phyloP scores from a whole-genome alignment of 164 flowering plant genomes.

The Chloranthus sessilifolius region DNA sequence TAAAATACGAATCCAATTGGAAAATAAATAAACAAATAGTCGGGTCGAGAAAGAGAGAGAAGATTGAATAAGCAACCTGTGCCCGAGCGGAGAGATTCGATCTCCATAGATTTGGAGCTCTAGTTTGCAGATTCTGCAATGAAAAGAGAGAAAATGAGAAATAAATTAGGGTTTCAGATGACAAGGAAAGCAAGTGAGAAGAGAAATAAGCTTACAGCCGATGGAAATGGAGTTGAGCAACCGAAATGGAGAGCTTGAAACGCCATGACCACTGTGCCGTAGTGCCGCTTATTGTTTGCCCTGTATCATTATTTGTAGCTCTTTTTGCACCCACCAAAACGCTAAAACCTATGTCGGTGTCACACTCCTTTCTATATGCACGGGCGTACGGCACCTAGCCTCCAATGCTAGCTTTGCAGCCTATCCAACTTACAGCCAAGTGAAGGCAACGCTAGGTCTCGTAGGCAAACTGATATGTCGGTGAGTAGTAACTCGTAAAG shows the following conservation, averaged over 20 bases:
- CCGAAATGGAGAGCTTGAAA: constrained; percentile 4
- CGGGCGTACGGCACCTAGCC: too few relatives aligned
- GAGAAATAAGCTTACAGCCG: constrained; percentile 11
- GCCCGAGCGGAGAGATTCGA: constrained; percentile 16
- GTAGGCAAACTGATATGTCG: too few relatives aligned
- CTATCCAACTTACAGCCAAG: too few relatives aligned
- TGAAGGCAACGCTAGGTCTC: too few relatives aligned
- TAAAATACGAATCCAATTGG: not conserved
- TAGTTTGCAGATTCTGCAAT: constrained; percentile 19
- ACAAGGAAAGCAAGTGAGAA: not conserved
- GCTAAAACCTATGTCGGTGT: too few relatives aligned
- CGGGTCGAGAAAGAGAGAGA: not conserved
- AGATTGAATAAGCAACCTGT: constrained; percentile 20
- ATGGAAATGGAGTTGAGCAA: not conserved
- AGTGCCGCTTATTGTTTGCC: too few relatives aligned
- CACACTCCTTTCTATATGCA: too few relatives aligned
- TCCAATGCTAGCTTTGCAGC: too few relatives aligned
- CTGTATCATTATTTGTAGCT: too few relatives aligned
- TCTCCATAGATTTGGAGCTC: constrained; percentile 14
- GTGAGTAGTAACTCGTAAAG: too few relatives aligned
- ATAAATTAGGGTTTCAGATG: not conserved
- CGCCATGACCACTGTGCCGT: constrained; percentile 12
- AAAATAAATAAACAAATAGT: not conserved
- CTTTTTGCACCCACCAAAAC: too few relatives aligned
- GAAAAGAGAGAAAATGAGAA: not conserved